Percentiles rank a stretch among this genome's conserved stretches.
phyloP scores from a whole-genome alignment of 108 stramenopile genomes.

The Phaeodactylum tricornutum region DNA sequence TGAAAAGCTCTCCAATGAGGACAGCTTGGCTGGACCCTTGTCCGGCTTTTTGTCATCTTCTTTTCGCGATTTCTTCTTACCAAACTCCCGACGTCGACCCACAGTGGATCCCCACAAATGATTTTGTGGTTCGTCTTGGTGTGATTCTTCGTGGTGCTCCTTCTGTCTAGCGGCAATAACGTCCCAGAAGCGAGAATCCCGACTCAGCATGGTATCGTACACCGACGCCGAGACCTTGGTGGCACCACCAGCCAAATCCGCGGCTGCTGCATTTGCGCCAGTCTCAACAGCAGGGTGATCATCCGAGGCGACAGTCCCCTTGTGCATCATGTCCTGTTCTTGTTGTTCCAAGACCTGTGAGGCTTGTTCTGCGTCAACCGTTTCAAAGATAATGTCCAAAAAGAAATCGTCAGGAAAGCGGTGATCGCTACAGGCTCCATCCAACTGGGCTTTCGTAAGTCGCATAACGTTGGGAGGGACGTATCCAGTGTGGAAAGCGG shows the following conservation, averaged over 20 bases:
- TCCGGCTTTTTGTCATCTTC: constrained; percentile 3
- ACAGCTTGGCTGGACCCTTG: constrained; percentile 5
- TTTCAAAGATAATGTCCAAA: constrained; percentile 91
- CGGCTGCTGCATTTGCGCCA: background rate
- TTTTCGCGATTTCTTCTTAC: constrained; percentile 9
- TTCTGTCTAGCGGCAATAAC: constrained; percentile 57
- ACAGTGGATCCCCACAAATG: constrained; percentile 60
- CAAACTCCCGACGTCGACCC: constrained; percentile 55
- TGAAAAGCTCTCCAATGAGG: constrained; percentile 50
- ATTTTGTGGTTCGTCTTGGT: background rate
- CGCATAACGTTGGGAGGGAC: constrained; percentile 79
- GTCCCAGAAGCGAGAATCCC: constrained; percentile 82
- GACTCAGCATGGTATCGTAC: constrained; percentile 75
- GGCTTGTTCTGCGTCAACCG: constrained; percentile 63
- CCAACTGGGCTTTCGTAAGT: constrained; percentile 87
- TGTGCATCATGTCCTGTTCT: constrained; percentile 3
- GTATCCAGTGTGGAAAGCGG: constrained; percentile 95
- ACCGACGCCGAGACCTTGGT: constrained; percentile 46
- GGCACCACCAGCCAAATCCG: background rate
- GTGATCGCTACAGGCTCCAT: constrained; percentile 85
- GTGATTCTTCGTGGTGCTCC: constrained; percentile 25
- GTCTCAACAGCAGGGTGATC: background rate
- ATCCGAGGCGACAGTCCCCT: no score
- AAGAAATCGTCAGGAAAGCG: constrained; percentile 88
- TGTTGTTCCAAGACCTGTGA: constrained; percentile 40